Base-by-base conservation (phyloP, 2,329 filamentous ascomycete genomes). In the Emericellopsis cladophorae region DNA sequence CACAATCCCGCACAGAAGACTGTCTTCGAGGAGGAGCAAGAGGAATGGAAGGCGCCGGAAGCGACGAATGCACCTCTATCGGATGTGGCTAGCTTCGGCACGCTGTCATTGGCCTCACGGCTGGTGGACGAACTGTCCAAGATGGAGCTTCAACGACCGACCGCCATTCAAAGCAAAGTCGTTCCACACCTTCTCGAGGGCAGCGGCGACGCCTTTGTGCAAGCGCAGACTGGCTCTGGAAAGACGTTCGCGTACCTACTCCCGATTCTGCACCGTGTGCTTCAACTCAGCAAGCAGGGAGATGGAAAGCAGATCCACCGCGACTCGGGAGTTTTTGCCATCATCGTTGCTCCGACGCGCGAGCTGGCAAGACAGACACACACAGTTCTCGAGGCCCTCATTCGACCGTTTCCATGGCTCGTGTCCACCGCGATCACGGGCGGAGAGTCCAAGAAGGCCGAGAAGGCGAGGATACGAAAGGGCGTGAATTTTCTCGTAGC, bases 161-260 rank as follows among this genome's bases (percentile, higher is more conserved):
- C 92, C 0, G 87, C 86, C 1, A 95, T 98, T 55, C 92, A 98
- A 62, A 89, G 89, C 51, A 86, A 85, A 46, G 83, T 90, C 1
- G 81, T 98, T 32, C 73, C 84, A 34, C 81, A 92, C 51, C 65
- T 98, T 45, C 62, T 94, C 36, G 79, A 79, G 34, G 81, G 83
- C 40, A 84, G 94, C 51, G 80, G 76, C 36, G 92, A 98, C 65
- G 89, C 89, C 2, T 98, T 98, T 53, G 82, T 98, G 29, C 92
- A 96, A 58, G 93, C 92, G 3, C 84, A 98, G 64, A 98, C 92
- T 0, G 92, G 92, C 50, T 98, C 92, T 0, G 92, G 92, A 63
- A 98, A 98, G 65, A 98, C 92, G 0, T 65, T 98, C 45, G 86
- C 92, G n/a, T 98, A 98, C 57, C 71, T 98, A 5, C 66, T 98